phyloP scores from a whole-genome alignment of 2,329 filamentous ascomycete species.

The Aureobasidium sp. region DNA sequence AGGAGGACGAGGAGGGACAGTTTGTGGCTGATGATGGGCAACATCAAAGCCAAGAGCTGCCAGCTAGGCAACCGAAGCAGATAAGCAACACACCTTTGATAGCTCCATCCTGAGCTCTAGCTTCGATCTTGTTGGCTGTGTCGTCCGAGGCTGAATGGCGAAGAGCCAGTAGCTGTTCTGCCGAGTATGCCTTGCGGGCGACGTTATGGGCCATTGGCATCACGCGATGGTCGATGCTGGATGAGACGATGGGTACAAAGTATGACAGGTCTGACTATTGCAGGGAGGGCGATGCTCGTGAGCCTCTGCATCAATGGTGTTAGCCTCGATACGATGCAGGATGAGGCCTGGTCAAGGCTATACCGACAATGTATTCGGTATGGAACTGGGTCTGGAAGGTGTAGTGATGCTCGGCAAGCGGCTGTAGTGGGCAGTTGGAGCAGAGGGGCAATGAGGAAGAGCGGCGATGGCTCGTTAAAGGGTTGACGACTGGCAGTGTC shows the following conservation, averaged over 20 bases:
- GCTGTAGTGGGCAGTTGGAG: background rate
- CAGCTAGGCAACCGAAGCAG: background rate
- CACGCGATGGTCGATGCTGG: conserved; percentile 1
- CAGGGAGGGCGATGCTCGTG: background rate
- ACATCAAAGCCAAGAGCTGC: background rate
- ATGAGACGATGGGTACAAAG: background rate
- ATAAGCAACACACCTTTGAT: conserved; percentile 29
- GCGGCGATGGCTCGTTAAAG: background rate
- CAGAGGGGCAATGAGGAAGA: background rate
- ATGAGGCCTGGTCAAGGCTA: background rate
- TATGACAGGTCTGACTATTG: background rate
- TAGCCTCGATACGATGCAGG: conserved; percentile 6
- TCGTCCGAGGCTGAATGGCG: conserved; percentile 30
- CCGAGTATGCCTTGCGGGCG: conserved; percentile 32
- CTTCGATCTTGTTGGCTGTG: conserved; percentile 30
- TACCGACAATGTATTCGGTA: background rate
- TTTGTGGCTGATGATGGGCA: background rate
- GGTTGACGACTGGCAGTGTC: background rate
- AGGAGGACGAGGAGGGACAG: too few species aligned
- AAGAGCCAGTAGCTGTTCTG: conserved; percentile 31
- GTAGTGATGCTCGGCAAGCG: conserved; percentile 6
- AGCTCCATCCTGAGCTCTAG: conserved; percentile 31
- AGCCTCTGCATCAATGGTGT: background rate
- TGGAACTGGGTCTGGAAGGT: background rate
- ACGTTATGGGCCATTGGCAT: conserved; percentile 20